Conservation (phyloP, 2,329 filamentous ascomycete genomes). For the Coniochaeta hoffmannii region DNA sequence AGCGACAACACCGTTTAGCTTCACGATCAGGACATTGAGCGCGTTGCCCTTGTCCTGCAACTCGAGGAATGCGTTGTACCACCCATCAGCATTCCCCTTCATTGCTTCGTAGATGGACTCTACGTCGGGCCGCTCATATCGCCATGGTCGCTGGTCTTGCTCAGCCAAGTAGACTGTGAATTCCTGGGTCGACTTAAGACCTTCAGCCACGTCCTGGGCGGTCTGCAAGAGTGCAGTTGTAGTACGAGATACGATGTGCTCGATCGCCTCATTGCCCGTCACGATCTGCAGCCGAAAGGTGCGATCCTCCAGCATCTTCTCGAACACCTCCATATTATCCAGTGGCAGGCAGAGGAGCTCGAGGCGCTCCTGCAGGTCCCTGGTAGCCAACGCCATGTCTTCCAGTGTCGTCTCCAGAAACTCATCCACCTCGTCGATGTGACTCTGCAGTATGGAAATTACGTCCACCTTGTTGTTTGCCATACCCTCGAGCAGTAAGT, state of each 20-base stretch:
- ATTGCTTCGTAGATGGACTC: constrained; percentile 78
- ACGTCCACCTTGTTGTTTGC: constrained; percentile 87
- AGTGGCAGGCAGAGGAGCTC: constrained; percentile 76
- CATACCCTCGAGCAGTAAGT: constrained; percentile 74
- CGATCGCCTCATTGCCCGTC: constrained; percentile 83
- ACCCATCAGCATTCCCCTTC: constrained; percentile 87
- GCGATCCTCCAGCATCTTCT: constrained; percentile 79
- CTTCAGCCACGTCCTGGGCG: constrained; percentile 71
- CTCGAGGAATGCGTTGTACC: constrained; percentile 72
- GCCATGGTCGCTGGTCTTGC: constrained; percentile 54
- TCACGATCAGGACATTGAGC: constrained; percentile 61
- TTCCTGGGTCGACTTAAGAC: constrained; percentile 66
- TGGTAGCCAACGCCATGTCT: constrained; percentile 70
- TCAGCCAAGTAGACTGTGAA: constrained; percentile 68
- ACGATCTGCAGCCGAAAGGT: constrained; percentile 76
- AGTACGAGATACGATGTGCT: constrained; percentile 79
- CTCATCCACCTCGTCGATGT: constrained; percentile 90
- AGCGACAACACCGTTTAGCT: constrained; percentile 68
- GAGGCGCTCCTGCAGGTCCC: constrained; percentile 74
- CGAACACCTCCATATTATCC: constrained; percentile 74
- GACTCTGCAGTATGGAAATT: constrained; percentile 78
- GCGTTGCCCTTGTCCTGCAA: constrained; percentile 66
- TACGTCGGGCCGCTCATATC: constrained; percentile 53
- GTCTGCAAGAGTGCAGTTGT: constrained; percentile 68
- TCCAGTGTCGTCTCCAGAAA: constrained; percentile 82